Evolutionary conservation across 371 early-diverging fungal genomes (phyloP).

Genomic region (Actinomortierella wolfii): DNA sequence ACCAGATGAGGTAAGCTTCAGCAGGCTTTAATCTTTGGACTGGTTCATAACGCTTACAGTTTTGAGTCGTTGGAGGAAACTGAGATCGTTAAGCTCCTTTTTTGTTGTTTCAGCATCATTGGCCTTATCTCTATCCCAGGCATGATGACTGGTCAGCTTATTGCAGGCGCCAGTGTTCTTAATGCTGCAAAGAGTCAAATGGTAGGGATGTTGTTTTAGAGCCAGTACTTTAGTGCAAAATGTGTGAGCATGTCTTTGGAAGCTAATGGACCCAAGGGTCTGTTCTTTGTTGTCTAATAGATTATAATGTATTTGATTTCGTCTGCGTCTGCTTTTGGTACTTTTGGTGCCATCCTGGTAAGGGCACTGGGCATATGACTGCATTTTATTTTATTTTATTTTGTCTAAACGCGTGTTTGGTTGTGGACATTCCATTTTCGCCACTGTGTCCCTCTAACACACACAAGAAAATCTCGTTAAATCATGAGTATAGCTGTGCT

Average conservation of each 20-base stretch:
- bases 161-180: conserved; percentile 81
- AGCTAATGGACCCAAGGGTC: too few species aligned
- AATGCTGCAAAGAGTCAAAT: conserved; percentile 59
- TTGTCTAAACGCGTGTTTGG: background rate
- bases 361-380: conserved; percentile 3
- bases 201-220: too few species aligned
- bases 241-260: too few species aligned
- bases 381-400: background rate
- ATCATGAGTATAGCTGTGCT: conserved; percentile 54
- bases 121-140: conserved; percentile 91
- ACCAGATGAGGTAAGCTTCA: conserved; percentile 65
- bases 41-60: background rate
- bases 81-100: background rate
- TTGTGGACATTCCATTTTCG: too few species aligned
- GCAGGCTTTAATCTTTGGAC: too few species aligned
- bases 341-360: conserved; percentile 64
- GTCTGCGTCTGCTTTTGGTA: conserved; percentile 70
- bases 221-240: too few species aligned
- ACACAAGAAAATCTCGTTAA: too few species aligned
- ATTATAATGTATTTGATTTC: conserved; percentile 86
- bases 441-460: too few species aligned
- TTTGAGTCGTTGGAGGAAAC: background rate
- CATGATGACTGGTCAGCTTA: conserved; percentile 90
- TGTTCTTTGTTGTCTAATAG: conserved; percentile 61
- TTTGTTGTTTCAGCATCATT: conserved; percentile 56